Evolutionary conservation across 495 filamentous ascomycete genomes (phyloP).

Genomic region (Lasiosphaeria miniovina): DNA sequence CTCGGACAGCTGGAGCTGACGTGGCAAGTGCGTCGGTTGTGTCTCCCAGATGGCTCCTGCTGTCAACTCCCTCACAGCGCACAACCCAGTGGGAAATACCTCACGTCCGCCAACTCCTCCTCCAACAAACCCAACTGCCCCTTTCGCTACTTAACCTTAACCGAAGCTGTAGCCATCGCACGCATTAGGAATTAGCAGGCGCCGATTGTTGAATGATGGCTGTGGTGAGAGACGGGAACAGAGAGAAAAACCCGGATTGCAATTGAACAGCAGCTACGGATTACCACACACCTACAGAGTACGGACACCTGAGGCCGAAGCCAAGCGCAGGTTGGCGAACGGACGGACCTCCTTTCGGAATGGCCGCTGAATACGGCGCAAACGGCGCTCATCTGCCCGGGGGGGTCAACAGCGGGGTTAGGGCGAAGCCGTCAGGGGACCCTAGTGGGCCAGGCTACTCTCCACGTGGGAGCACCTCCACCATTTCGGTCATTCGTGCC

Average conservation of each 20-base stretch:
- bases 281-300: neutral
- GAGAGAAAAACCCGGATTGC: neutral
- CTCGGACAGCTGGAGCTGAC: too few species aligned
- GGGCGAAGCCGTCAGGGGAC: neutral
- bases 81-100: too few species aligned
- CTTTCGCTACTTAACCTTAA: too few species aligned
- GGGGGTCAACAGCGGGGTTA: neutral
- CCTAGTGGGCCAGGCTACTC: neutral
- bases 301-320: neutral
- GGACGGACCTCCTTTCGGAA: neutral
- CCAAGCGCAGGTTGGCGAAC: neutral
- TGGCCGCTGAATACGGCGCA: neutral
- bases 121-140: too few species aligned
- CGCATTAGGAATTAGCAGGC: neutral
- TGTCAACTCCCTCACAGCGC: too few species aligned
- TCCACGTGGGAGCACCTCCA: slow-evolving; percentile 1
- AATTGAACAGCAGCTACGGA: neutral
- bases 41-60: too few species aligned
- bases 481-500: slow-evolving; percentile 1
- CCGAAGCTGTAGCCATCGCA: neutral
- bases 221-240: neutral
- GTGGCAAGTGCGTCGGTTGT: too few species aligned
- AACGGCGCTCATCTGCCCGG: neutral
- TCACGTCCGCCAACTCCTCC: too few species aligned
- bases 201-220: neutral